Conservation (phyloP, 768 basidiomycete genomes). For the Hypholoma sublateritium region DNA sequence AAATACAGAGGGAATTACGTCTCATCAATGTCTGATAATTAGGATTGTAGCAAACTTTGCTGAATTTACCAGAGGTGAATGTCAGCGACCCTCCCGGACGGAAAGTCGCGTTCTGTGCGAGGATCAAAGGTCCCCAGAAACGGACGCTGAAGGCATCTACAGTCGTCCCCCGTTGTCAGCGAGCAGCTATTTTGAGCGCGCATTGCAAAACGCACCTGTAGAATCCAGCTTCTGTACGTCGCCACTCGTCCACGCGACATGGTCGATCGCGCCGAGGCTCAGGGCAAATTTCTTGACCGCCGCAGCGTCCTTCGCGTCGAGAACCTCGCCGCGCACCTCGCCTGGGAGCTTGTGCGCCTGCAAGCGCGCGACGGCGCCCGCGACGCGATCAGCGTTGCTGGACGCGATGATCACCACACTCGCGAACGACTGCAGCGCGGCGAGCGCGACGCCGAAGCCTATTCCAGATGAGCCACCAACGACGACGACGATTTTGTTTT, state of each 20-base stretch:
- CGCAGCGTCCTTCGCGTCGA: neutral
- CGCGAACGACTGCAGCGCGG: conserved; percentile 2
- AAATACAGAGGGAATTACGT: neutral
- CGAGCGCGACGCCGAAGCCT: conserved; percentile 4
- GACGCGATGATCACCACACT: conserved; percentile 3
- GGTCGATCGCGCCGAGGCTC: neutral
- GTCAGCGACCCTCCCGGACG: conserved; percentile 1
- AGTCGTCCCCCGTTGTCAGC: neutral
- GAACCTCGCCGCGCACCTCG: conserved; percentile 3
- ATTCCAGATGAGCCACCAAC: conserved; percentile 4
- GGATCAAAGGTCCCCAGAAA: conserved; percentile 6
- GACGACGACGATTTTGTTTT: neutral
- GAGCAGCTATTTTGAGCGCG: no score
- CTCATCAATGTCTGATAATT: neutral
- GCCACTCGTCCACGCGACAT: conserved; percentile 5
- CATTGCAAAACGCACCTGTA: neutral
- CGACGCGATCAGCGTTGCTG: conserved; percentile 1
- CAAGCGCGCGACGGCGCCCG: neutral
- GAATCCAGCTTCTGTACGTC: neutral
- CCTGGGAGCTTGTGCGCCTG: neutral
- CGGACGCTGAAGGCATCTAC: conserved; percentile 1
- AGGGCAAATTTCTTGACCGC: neutral
- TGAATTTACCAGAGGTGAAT: neutral
- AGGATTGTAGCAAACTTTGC: neutral
- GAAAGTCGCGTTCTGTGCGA: conserved; percentile 1